Percentiles rank a stretch among this genome's conserved stretches.
Evolutionary conservation across 177 flowering plant species (phyloP).

Genomic region (Viscum album): DNA sequence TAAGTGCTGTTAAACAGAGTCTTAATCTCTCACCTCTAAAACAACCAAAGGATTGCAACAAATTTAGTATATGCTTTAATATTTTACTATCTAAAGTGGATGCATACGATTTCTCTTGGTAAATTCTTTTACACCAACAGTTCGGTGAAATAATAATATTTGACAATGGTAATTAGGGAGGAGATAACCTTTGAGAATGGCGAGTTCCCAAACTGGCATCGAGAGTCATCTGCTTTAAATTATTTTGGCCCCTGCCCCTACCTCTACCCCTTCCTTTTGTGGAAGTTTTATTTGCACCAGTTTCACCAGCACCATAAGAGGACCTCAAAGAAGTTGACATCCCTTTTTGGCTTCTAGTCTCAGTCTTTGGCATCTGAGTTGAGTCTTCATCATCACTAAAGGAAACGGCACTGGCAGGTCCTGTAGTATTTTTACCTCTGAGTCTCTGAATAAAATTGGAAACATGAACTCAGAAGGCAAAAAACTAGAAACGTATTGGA

Average conservation of each 20-base stretch:
- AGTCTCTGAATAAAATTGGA: slow-evolving; percentile 32
- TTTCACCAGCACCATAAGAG: slow-evolving; percentile 37
- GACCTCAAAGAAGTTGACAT: slow-evolving; percentile 31
- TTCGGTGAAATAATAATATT: too few species aligned
- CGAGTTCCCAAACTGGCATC: slow-evolving; percentile 52
- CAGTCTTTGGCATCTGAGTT: slow-evolving; percentile 31
- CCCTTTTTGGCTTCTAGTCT: slow-evolving; percentile 45
- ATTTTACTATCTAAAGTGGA: too few species aligned
- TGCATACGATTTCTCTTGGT: too few species aligned
- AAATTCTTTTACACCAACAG: too few species aligned
- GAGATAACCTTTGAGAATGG: slow-evolving; percentile 51
- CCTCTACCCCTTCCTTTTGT: slow-evolving; percentile 72
- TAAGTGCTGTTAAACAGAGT: too few species aligned
- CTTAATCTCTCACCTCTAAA: too few species aligned
- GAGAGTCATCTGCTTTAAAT: slow-evolving; percentile 83
- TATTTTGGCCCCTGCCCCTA: slow-evolving; percentile 39
- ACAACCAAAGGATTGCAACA: too few species aligned
- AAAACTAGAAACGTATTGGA: neutral
- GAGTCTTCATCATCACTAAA: slow-evolving; percentile 92
- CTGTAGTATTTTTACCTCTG: slow-evolving; percentile 35
- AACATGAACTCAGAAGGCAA: slow-evolving; percentile 9
- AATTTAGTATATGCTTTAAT: too few species aligned
- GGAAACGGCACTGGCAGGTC: slow-evolving; percentile 42
- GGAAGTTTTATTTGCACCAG: slow-evolving; percentile 32
- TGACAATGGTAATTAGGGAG: neutral